Evolutionary conservation across 2,329 filamentous ascomycete genomes (phyloP).

Genomic region (Neonectria ditissima): DNA sequence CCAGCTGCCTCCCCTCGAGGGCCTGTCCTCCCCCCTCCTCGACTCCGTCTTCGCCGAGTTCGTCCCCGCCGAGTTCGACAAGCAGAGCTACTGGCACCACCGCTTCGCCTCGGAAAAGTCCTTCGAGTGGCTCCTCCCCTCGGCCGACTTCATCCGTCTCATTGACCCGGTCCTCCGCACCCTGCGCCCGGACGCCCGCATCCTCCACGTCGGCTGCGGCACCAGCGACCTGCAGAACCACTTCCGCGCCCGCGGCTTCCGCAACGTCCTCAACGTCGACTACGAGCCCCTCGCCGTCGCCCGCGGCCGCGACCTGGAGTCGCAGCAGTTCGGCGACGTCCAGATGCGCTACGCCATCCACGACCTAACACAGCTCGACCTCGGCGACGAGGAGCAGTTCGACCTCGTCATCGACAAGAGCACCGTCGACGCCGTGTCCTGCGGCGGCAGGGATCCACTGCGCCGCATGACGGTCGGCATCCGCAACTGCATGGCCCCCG

Average conservation of each 20-base stretch:
- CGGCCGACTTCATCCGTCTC: constrained; percentile 55
- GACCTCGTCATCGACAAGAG: constrained; percentile 63
- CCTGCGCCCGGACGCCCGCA: constrained; percentile 44
- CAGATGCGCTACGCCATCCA: constrained; percentile 57
- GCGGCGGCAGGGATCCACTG: constrained; percentile 55
- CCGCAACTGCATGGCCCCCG: constrained; percentile 48
- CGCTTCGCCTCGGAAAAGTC: constrained; percentile 58
- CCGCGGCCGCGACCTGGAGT: constrained; percentile 56
- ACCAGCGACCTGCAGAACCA: constrained; percentile 63
- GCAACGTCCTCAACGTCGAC: constrained; percentile 60
- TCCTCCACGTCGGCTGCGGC: constrained; percentile 62
- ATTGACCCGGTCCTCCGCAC: constrained; percentile 53
- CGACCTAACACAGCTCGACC: constrained; percentile 56
- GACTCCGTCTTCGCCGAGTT: constrained; percentile 25
- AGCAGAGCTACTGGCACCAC: constrained; percentile 62
- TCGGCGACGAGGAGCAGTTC: constrained; percentile 43
- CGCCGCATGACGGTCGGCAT: constrained; percentile 55
- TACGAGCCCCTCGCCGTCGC: constrained; percentile 62
- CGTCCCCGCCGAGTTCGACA: constrained; percentile 57
- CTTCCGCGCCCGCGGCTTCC: constrained; percentile 57
- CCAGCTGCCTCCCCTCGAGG: constrained; percentile 36
- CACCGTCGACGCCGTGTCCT: constrained; percentile 62
- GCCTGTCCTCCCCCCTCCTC: constrained; percentile 31
- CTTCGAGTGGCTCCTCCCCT: constrained; percentile 63
- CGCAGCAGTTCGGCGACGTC: constrained; percentile 57